Evolutionary conservation across 352 stramenopile species (phyloP).

Genomic region (Phytopythium montanum): DNA sequence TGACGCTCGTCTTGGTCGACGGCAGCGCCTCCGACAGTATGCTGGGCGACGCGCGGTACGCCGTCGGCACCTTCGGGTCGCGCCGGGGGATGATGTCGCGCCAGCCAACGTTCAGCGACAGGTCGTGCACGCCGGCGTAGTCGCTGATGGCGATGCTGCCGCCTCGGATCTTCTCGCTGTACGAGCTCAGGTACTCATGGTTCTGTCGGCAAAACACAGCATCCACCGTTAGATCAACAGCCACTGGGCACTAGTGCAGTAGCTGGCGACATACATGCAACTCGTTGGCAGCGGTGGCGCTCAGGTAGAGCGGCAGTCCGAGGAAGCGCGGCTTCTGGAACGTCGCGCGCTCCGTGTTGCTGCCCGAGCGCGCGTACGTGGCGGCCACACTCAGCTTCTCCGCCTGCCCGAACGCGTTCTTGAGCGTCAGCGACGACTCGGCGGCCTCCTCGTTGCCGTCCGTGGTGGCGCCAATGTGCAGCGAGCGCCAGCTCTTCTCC

Average conservation of each 20-base stretch:
- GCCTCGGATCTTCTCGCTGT: slow-evolving; percentile 85
- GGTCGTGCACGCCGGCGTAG: slow-evolving; percentile 80
- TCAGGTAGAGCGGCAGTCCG: slow-evolving; percentile 76
- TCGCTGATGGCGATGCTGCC: slow-evolving; percentile 85
- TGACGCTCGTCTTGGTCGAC: slow-evolving; percentile 90
- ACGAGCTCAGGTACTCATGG: slow-evolving; percentile 85
- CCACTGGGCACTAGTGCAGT: neutral
- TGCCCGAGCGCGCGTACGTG: slow-evolving; percentile 83
- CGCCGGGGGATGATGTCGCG: slow-evolving; percentile 84
- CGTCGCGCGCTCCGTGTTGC: slow-evolving; percentile 78
- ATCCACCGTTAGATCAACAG: neutral
- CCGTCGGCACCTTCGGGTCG: slow-evolving; percentile 81
- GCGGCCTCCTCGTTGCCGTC: slow-evolving; percentile 84
- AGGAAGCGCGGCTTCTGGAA: slow-evolving; percentile 88
- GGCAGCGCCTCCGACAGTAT: slow-evolving; percentile 89
- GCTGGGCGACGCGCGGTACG: slow-evolving; percentile 86
- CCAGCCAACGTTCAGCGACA: slow-evolving; percentile 85
- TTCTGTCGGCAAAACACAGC: slow-evolving; percentile 30
- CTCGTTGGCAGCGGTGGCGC: slow-evolving; percentile 71
- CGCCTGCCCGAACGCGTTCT: slow-evolving; percentile 78
- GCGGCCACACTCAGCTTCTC: slow-evolving; percentile 81
- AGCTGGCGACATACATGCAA: slow-evolving; percentile 42
- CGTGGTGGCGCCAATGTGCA: slow-evolving; percentile 82
- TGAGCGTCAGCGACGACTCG: slow-evolving; percentile 82
- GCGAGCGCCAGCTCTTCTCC: slow-evolving; percentile 83